Conservation (phyloP, 306 rosid genomes). For the Vachellia pachyceras region DNA sequence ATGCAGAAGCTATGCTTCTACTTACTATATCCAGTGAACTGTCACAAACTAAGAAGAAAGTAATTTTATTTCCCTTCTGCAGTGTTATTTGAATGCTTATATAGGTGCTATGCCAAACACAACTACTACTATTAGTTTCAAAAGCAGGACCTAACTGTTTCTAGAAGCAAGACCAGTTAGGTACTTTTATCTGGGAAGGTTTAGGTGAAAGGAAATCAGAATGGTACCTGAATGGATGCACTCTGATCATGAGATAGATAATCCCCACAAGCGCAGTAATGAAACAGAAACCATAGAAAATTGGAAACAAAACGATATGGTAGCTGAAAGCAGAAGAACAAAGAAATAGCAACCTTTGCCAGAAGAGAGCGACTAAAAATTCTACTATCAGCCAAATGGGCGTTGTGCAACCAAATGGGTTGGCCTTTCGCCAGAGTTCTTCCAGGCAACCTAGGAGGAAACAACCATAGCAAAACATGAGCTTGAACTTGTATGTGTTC, state of each 20-base stretch:
- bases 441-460: slow-evolving; percentile 74
- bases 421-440: slow-evolving; percentile 64
- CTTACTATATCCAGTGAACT: background rate
- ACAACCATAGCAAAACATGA: slow-evolving; percentile 28
- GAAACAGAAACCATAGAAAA: slow-evolving; percentile 53
- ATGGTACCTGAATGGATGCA: slow-evolving; percentile 79
- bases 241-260: slow-evolving; percentile 67
- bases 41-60: background rate
- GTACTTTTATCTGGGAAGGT: background rate
- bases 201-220: slow-evolving; percentile 22
- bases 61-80: background rate
- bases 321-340: slow-evolving; percentile 18
- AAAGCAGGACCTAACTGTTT: slow-evolving; percentile 25
- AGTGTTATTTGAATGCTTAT: slow-evolving; percentile 13
- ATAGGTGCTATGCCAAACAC: slow-evolving; percentile 9
- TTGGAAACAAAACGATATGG: background rate
- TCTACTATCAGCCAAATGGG: slow-evolving; percentile 69
- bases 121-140: background rate
- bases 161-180: background rate
- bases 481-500: background rate
- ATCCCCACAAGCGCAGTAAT: slow-evolving; percentile 35
- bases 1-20: slow-evolving; percentile 2
- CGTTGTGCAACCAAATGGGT: slow-evolving; percentile 77
- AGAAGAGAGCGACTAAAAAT: slow-evolving; percentile 73
- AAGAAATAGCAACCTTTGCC: slow-evolving; percentile 64